phyloP scores from a whole-genome alignment of 2,329 filamentous ascomycete species.

The Ophiocordyceps sinensis region DNA sequence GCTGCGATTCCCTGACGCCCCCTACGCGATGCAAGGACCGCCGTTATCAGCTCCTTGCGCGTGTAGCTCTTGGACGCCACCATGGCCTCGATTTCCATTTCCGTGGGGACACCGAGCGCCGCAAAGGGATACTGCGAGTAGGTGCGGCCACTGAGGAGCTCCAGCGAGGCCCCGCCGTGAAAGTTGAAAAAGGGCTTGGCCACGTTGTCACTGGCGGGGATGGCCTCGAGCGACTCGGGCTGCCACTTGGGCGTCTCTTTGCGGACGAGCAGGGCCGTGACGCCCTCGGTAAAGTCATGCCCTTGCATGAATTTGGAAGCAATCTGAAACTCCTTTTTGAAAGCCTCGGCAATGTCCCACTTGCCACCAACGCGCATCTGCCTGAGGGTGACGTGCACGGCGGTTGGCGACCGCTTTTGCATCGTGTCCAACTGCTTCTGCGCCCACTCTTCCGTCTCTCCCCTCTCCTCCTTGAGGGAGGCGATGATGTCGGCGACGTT shows the following conservation, averaged over 20 bases:
- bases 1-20: conserved; percentile 55
- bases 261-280: conserved; percentile 64
- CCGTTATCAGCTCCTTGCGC: conserved; percentile 44
- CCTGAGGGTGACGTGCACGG: conserved; percentile 68
- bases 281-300: conserved; percentile 83
- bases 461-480: conserved; percentile 42
- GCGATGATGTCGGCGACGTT: conserved; percentile 55
- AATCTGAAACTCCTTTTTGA: conserved; percentile 73
- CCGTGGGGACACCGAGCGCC: conserved; percentile 57
- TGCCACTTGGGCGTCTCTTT: conserved; percentile 62
- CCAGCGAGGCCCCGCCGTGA: conserved; percentile 29
- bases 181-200: conserved; percentile 54
- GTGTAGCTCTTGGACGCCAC: conserved; percentile 25
- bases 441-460: conserved; percentile 58
- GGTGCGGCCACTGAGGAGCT: conserved; percentile 45
- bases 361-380: conserved; percentile 63
- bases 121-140: conserved; percentile 63
- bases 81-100: conserved; percentile 40
- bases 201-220: conserved; percentile 39
- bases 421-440: conserved; percentile 62
- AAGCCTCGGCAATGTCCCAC: conserved; percentile 77
- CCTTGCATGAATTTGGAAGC: conserved; percentile 80
- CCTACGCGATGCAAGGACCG: conserved; percentile 44
- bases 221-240: conserved; percentile 56
- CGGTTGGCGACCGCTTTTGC: conserved; percentile 66